Percentiles rank a stretch among this genome's conserved stretches.
These are phyloP conservation scores for Globisporangium canariense DNA, from an alignment of 352 stramenopile species.

Conservation along the genomic window DNA sequence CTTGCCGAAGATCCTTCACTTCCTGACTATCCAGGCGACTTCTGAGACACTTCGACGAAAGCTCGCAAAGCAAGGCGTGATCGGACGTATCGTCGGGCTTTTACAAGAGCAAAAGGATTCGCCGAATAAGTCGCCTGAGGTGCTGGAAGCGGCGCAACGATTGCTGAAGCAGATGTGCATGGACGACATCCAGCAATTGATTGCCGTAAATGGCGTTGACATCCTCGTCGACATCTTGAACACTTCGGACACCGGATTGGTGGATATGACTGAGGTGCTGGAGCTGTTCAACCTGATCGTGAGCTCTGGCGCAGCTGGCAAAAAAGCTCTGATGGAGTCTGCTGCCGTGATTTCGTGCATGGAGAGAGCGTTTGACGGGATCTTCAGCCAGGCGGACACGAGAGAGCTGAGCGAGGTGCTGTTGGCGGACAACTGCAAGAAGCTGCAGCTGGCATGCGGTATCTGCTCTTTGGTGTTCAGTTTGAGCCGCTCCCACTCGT, in stretches of 20 bases:
- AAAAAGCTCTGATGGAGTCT: slow-evolving; percentile 47
- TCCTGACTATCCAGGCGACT: slow-evolving; percentile 29
- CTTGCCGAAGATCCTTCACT: slow-evolving; percentile 33
- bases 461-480: slow-evolving; percentile 55
- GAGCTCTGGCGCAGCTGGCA: slow-evolving; percentile 38
- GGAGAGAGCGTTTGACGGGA: slow-evolving; percentile 24
- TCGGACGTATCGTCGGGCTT: slow-evolving; percentile 50
- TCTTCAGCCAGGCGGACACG: slow-evolving; percentile 21
- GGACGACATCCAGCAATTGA: slow-evolving; percentile 60
- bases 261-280: slow-evolving; percentile 44
- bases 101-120: slow-evolving; percentile 45
- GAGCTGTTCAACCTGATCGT: slow-evolving; percentile 65
- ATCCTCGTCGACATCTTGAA: slow-evolving; percentile 41
- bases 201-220: slow-evolving; percentile 58
- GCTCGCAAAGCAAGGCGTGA: slow-evolving; percentile 48
- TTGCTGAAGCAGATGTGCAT: slow-evolving; percentile 58
- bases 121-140: slow-evolving; percentile 20
- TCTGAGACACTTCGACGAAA: slow-evolving; percentile 30
- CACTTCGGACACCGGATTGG: slow-evolving; percentile 13
- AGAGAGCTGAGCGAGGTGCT: slow-evolving; percentile 19
- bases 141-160: slow-evolving; percentile 33
- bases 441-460: slow-evolving; percentile 46
- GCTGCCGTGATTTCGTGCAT: slow-evolving; percentile 43
- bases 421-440: slow-evolving; percentile 26
- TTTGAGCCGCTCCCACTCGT: slow-evolving; percentile 29